These are phyloP conservation scores for Xylaria sp. DNA, from an alignment of 2,329 filamentous ascomycete species.

Conservation along the genomic window DNA sequence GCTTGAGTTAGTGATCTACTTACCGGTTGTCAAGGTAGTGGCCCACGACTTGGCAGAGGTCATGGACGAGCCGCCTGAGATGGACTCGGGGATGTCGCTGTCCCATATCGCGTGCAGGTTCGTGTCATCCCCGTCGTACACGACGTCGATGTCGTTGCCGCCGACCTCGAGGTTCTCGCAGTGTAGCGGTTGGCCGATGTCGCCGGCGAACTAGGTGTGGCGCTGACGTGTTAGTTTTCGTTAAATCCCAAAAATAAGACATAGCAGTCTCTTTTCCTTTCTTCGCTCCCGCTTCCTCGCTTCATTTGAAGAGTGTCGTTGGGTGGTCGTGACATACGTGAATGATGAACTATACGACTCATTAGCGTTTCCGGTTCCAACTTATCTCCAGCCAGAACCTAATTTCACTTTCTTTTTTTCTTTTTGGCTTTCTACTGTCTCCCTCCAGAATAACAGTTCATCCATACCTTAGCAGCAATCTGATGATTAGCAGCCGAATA, in stretches of 20 bases:
- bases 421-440: no score
- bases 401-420: no score
- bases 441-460: not conserved
- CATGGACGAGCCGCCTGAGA: conserved; percentile 52
- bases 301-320: not conserved
- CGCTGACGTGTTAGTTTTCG: conserved; percentile 8
- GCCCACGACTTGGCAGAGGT: conserved; percentile 55
- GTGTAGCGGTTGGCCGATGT: conserved; percentile 67
- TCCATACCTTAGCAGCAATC: conserved; percentile 54
- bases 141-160: conserved; percentile 67
- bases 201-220: conserved; percentile 59
- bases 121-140: conserved; percentile 60
- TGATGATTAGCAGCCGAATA: conserved; percentile 46
- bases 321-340: conserved; percentile 42
- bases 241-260: not conserved
- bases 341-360: conserved; percentile 46
- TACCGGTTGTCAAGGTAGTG: conserved; percentile 49
- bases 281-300: not conserved
- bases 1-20: not conserved
- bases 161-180: conserved; percentile 63
- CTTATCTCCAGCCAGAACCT: not conserved
- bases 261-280: not conserved
- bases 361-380: conserved; percentile 23
- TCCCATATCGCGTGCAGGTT: conserved; percentile 74
- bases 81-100: conserved; percentile 64